Percentiles rank a stretch among this genome's conserved stretches.
Conservation (phyloP, 2,329 filamentous ascomycete species). For the Penicillium vulpinum region DNA sequence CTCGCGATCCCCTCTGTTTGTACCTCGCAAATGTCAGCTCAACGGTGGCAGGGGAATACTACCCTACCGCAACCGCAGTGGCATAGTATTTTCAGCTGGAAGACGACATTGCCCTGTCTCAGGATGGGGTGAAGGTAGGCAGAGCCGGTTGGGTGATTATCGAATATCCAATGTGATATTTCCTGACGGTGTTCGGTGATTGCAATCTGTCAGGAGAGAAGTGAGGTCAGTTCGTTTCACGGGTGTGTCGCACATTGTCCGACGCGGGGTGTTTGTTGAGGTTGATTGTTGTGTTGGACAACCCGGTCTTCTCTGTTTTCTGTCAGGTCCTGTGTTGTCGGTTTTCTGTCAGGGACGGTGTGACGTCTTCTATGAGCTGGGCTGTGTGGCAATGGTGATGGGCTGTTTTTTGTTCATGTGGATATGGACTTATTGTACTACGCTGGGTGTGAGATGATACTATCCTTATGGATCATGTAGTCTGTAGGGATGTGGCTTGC, state of each 20-base stretch:
- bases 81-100: neutral
- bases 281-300: conserved; percentile 50
- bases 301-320: conserved; percentile 46
- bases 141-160: neutral
- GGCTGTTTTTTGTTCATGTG: neutral
- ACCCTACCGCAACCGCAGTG: neutral
- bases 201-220: neutral
- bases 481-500: neutral
- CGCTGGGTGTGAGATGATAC: neutral
- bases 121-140: no score
- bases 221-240: neutral
- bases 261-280: neutral
- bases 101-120: neutral
- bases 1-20: neutral
- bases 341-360: conserved; percentile 1
- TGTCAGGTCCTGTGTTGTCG: conserved; percentile 44
- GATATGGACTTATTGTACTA: neutral
- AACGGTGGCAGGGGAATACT: no score
- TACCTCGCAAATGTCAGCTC: neutral
- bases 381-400: neutral
- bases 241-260: neutral
- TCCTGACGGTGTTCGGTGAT: neutral
- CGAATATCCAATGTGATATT: no score
- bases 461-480: neutral
- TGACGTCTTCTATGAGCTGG: neutral